These are phyloP conservation scores for Paraurostyla sp. DNA, from an alignment of 73 alveolate species.

Conservation along the genomic window DNA sequence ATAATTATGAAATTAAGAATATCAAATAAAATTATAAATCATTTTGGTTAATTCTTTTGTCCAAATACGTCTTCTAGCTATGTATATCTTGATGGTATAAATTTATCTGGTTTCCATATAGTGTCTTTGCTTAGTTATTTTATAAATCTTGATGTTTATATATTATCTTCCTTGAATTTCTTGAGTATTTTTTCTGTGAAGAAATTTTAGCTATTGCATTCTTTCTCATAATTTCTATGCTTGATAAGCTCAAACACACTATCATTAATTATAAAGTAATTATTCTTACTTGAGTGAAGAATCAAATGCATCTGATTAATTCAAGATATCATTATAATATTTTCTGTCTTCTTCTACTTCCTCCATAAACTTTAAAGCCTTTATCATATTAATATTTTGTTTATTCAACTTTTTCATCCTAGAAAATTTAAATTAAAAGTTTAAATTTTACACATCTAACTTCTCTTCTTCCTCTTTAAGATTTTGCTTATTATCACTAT, in stretches of 20 bases:
- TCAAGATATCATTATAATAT: background rate
- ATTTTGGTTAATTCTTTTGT: too few species aligned
- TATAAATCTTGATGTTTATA: background rate
- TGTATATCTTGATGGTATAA: background rate
- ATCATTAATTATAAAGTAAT: background rate
- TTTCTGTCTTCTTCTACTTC: background rate
- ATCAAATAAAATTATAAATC: too few species aligned
- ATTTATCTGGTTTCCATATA: constrained; percentile 37
- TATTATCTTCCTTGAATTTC: constrained; percentile 9
- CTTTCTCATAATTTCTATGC: constrained; percentile 32
- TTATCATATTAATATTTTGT: background rate
- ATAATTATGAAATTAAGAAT: too few species aligned
- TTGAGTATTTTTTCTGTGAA: constrained; percentile 24
- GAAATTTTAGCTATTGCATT: constrained; percentile 30
- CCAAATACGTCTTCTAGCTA: background rate
- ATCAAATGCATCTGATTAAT: background rate
- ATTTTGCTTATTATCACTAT: background rate
- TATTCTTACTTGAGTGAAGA: background rate
- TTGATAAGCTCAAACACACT: background rate
- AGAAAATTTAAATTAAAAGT: background rate
- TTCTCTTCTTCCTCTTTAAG: background rate
- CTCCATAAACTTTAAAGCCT: background rate
- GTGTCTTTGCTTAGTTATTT: background rate
- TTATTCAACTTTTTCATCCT: background rate
- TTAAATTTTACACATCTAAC: background rate